These are phyloP conservation scores for Cokeromyces recurvatus DNA, from an alignment of 371 early-diverging fungal species.

Conservation along the genomic window DNA sequence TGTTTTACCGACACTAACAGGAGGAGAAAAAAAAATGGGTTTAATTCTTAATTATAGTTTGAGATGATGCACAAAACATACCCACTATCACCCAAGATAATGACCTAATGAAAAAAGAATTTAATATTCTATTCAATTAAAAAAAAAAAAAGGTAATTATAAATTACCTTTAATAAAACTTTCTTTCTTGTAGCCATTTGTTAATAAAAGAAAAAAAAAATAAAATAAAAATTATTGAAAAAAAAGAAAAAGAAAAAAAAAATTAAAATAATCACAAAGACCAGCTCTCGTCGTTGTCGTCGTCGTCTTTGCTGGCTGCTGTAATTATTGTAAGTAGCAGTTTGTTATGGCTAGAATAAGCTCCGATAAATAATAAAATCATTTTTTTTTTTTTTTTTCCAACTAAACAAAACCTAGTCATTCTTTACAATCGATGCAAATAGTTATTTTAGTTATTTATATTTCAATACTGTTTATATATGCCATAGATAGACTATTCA, in stretches of 20 bases:
- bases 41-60: not conserved
- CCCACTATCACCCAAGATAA: slow-evolving; percentile 21
- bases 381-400: no score
- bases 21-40: no score
- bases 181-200: slow-evolving; percentile 18
- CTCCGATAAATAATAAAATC: no score
- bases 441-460: no score
- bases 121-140: not conserved
- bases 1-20: slow-evolving; percentile 89
- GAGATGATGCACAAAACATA: not conserved
- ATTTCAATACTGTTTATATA: no score
- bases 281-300: no score
- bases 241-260: slow-evolving; percentile 1
- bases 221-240: not conserved
- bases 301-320: no score
- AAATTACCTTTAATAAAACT: slow-evolving; percentile 12
- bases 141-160: not conserved
- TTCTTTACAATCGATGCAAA: no score
- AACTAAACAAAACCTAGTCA: no score
- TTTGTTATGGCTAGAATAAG: no score
- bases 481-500: no score
- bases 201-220: not conserved
- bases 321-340: no score
- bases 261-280: not conserved
- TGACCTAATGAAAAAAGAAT: slow-evolving; percentile 6